Evolutionary conservation across 2,329 filamentous ascomycete genomes (phyloP), one percentile per base, ranked within the genome.

Genomic region (Chalaropsis ovoidea): DNA sequence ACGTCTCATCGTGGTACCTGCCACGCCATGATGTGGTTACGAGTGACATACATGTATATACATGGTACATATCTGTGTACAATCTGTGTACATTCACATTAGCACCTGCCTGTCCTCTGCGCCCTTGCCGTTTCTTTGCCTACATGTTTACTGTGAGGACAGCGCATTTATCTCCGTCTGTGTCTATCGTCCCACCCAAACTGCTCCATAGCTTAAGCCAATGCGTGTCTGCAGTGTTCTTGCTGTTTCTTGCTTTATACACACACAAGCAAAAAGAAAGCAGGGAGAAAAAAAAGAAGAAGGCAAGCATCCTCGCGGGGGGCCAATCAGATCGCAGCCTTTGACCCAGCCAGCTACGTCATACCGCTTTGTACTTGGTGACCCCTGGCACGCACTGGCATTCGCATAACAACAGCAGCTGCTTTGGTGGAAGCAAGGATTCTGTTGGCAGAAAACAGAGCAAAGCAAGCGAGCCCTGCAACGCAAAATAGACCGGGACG

Each of bases 1-100:
- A 56, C 52, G 52, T 31, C 52, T n/a, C 52, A 56, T 56, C 24
- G 52, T 58, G 52, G 52, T 58, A 58, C 52, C 52, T 58, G 52
- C 52, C 24, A 58, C 52, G 13, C 24, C 52, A 31, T 31, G 6
- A 31, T 58, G 17, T 35, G 27, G 27, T 35, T 58, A 35, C 27
- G 17, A 58, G 27, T 31, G 52, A 58, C 24, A 58, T 58, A 58
- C 10, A n/a, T n/a, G n/a, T n/a, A n/a, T n/a, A n/a, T n/a, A n/a
- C n/a, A n/a, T n/a, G n/a, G n/a, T n/a, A n/a, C n/a, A n/a, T n/a
- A n/a, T n/a, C n/a, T n/a, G n/a, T n/a, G n/a, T n/a, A n/a, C n/a
- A n/a, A n/a, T n/a, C n/a, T n/a, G n/a, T n/a, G n/a, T n/a, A n/a
- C n/a, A n/a, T n/a, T n/a, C n/a, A n/a, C n/a, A n/a, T n/a, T n/a